Conservation (phyloP, 2,329 filamentous ascomycete genomes). For the Eutypa lata region DNA sequence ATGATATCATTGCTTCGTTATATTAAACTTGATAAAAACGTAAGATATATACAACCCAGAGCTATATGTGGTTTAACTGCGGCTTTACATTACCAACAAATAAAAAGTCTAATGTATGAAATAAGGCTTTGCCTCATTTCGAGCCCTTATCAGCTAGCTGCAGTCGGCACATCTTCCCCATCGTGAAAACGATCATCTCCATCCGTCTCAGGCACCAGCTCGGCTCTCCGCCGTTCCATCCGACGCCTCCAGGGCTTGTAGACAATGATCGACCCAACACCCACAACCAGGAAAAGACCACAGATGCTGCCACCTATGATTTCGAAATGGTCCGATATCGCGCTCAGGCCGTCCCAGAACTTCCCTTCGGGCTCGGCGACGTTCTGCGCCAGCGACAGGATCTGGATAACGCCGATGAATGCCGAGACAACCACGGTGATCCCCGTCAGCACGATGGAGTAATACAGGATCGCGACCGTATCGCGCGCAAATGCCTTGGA, state of each 20-base stretch:
- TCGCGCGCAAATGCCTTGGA: constrained; percentile 75
- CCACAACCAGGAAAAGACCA: constrained; percentile 76
- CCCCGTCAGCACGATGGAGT: constrained; percentile 81
- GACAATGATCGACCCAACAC: constrained; percentile 66
- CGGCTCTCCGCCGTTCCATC: constrained; percentile 32
- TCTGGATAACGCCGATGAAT: constrained; percentile 81
- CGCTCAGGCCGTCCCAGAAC: constrained; percentile 90
- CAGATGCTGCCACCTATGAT: constrained; percentile 85
- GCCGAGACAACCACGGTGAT: constrained; percentile 82
- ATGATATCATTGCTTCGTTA: too few relatives aligned
- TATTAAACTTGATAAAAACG: too few relatives aligned
- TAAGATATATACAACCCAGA: too few relatives aligned
- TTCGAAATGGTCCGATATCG: constrained; percentile 77
- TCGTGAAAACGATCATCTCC: constrained; percentile 11
- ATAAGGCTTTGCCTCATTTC: too few relatives aligned
- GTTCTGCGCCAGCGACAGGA: constrained; percentile 75
- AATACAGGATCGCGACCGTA: constrained; percentile 87
- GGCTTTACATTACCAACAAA: too few relatives aligned
- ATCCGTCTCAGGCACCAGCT: constrained; percentile 13
- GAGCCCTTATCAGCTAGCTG: too few relatives aligned
- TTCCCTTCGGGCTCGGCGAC: constrained; percentile 67
- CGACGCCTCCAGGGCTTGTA: constrained; percentile 75
- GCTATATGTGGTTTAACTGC: too few relatives aligned
- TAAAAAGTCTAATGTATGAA: too few relatives aligned
- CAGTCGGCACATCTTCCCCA: constrained; percentile 3